A percentile compares a stretch with the other conserved stretches of the same genome.
Evolutionary conservation across 1,139 yeast genomes (phyloP).

Genomic region (Debaryomyces sp.): DNA sequence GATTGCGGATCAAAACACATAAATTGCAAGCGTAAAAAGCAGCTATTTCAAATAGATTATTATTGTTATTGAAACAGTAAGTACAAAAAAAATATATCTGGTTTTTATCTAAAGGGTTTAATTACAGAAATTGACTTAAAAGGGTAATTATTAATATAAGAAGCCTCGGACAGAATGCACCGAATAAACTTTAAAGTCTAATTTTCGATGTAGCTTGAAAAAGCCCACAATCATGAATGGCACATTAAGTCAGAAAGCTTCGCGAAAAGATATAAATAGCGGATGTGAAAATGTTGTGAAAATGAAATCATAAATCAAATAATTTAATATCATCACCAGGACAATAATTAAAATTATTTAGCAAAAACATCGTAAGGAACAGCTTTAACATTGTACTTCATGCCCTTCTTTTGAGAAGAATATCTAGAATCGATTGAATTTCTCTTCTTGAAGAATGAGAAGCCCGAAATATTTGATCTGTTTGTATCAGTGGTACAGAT

Average conservation of each 20-base stretch:
- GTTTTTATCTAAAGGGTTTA: background rate
- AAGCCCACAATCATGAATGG: conserved; percentile 7
- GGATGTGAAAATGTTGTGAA: too few species aligned
- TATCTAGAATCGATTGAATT: conserved; percentile 22
- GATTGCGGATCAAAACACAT: too few species aligned
- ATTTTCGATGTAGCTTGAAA: conserved; percentile 7
- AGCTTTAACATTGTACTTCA: conserved; percentile 34
- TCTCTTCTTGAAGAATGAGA: conserved; percentile 33
- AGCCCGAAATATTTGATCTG: conserved; percentile 34
- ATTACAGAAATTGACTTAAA: background rate
- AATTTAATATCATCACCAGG: conserved; percentile 6
- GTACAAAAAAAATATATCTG: too few species aligned
- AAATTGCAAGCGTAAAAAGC: too few species aligned
- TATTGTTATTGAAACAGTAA: too few species aligned
- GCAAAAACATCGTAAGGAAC: conserved; percentile 34
- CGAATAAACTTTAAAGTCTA: background rate
- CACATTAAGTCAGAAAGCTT: background rate
- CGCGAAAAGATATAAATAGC: conserved; percentile 1
- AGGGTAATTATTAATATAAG: conserved; percentile 2
- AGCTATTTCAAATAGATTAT: too few species aligned
- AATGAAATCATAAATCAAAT: conserved; percentile 4
- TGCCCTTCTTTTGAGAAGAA: conserved; percentile 21
- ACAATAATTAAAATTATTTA: conserved; percentile 6
- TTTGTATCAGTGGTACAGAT: conserved; percentile 30
- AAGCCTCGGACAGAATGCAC: background rate